A percentile compares a stretch with the other conserved stretches of the same genome.
Evolutionary conservation across 495 filamentous ascomycete species (phyloP).

Genomic region (Apiosordaria backusii): DNA sequence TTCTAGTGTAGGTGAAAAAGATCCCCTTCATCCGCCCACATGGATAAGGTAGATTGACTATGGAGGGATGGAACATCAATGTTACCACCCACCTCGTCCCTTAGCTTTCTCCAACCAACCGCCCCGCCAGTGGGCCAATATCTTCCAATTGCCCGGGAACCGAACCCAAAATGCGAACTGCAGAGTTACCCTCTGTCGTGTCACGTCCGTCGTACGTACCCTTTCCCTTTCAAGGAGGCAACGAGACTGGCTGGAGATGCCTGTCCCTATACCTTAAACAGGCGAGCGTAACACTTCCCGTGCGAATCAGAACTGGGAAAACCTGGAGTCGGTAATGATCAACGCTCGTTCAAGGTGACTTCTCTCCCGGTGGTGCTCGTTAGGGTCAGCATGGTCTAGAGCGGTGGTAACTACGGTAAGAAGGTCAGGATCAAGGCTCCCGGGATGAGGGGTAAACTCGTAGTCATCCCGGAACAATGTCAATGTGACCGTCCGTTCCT

Average conservation of each 20-base stretch:
- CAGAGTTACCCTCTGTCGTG: not conserved
- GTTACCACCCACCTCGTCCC: not conserved
- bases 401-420: not conserved
- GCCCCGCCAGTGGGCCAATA: not conserved
- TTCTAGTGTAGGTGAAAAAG: not conserved
- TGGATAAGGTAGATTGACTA: not conserved
- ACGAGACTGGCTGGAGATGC: not conserved
- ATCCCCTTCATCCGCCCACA: not conserved
- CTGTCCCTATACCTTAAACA: not conserved
- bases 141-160: conserved; percentile 22
- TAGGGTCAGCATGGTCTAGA: not conserved
- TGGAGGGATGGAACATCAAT: not conserved
- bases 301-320: not conserved
- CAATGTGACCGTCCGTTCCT: not conserved
- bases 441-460: not conserved
- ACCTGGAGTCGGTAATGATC: not conserved
- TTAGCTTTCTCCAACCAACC: not conserved
- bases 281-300: not conserved
- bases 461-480: not conserved
- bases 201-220: not conserved
- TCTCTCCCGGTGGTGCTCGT: not conserved
- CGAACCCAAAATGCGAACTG: conserved; percentile 6
- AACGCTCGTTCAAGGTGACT: not conserved
- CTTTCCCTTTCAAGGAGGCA: not conserved
- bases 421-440: not conserved